Evolutionary conservation across 1,284 basidiomycete genomes (phyloP).

Genomic region (Fomitopsis schrenkii): DNA sequence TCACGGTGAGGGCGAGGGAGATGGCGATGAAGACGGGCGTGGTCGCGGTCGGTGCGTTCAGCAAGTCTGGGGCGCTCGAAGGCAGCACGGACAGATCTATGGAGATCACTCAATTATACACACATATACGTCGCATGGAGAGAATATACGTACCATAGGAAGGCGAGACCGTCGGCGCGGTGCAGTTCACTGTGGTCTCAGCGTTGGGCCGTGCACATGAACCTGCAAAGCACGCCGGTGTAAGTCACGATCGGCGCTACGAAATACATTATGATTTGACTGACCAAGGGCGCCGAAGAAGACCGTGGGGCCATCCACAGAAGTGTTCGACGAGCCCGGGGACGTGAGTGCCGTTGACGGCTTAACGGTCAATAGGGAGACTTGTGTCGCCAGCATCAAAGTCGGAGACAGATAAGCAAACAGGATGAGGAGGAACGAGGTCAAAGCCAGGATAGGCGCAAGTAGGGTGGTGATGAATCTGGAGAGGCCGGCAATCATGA

Average conservation of each 20-base stretch:
- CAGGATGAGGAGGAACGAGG: constrained; percentile 58
- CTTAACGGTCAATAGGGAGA: constrained; percentile 59
- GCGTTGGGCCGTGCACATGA: constrained; percentile 61
- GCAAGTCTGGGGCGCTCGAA: constrained; percentile 46
- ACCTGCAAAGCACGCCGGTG: constrained; percentile 36
- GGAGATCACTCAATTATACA: neutral
- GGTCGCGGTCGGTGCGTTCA: constrained; percentile 58
- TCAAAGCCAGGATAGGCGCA: constrained; percentile 60
- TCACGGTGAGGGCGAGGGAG: constrained; percentile 51
- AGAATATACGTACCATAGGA: constrained; percentile 46
- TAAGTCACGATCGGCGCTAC: neutral
- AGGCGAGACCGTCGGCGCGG: constrained; percentile 51
- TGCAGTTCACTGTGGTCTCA: constrained; percentile 51
- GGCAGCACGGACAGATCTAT: constrained; percentile 64
- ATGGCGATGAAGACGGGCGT: constrained; percentile 64
- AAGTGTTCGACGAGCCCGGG: constrained; percentile 30
- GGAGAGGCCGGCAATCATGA: constrained; percentile 67
- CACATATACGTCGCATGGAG: neutral
- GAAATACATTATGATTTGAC: constrained; percentile 13
- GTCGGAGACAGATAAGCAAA: constrained; percentile 65
- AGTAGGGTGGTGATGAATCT: constrained; percentile 69
- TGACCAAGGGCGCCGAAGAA: constrained; percentile 64
- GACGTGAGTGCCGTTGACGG: constrained; percentile 51
- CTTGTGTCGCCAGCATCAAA: constrained; percentile 53
- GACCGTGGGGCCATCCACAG: constrained; percentile 67